A percentile compares a stretch with the other conserved stretches of the same genome.
These are phyloP conservation scores for Ophiosphaerella korrae DNA, from an alignment of 2,329 filamentous ascomycete genomes.

Conservation along the genomic window DNA sequence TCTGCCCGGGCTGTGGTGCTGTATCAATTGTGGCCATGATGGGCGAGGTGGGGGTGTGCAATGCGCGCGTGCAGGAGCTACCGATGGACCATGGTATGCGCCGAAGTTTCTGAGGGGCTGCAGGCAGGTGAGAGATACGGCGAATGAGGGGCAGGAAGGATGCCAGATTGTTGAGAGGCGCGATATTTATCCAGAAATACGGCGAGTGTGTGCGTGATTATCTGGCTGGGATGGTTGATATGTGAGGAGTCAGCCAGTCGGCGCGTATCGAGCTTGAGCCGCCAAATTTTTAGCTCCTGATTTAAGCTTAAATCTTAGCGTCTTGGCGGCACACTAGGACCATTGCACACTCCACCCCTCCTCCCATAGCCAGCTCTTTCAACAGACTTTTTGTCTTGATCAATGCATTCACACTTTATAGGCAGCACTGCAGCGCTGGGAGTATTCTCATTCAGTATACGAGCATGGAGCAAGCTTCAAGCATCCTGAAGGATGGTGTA, in stretches of 20 bases:
- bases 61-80: constrained; percentile 29
- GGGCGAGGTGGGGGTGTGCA: constrained; percentile 15
- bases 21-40: constrained; percentile 35
- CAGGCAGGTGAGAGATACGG: constrained; percentile 26
- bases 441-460: too few species aligned
- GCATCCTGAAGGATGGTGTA: constrained; percentile 14
- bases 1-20: constrained; percentile 36
- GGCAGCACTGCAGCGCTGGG: neutral
- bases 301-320: constrained; percentile 42
- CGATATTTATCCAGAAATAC: neutral
- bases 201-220: neutral
- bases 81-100: constrained; percentile 31
- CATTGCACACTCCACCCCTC: constrained; percentile 1
- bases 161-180: constrained; percentile 27
- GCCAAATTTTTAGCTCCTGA: constrained; percentile 30
- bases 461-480: neutral
- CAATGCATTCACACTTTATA: too few species aligned
- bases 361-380: neutral
- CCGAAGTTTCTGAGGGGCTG: constrained; percentile 12
- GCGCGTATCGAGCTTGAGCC: constrained; percentile 17
- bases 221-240: neutral
- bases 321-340: constrained; percentile 6
- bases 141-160: constrained; percentile 10
- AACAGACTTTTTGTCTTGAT: neutral
- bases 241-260: neutral